Base-by-base conservation (phyloP, 345 rosid genomes). In the Pseudoturritis turrita region DNA sequence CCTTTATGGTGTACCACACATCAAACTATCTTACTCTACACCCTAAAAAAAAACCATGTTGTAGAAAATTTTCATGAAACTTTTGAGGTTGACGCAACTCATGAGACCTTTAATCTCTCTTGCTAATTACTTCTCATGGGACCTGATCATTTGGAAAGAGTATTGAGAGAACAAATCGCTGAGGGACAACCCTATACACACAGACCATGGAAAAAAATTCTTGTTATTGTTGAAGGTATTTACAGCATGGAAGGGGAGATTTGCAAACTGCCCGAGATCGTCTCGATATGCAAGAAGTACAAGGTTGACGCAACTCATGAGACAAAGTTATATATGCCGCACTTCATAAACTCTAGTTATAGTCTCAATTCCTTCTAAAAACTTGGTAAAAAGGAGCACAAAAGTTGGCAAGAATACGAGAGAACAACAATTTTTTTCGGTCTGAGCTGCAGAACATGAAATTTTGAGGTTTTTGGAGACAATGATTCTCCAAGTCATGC, bases 201-300 rank as follows among this genome's bases (percentile, higher is more conserved):
- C 50, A 81, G 92, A 69, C 98, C 95, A 0, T 93, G 98, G 96
- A 93, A 90, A 84, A 90, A 93, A 83, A 93, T 90, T 44, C 73
- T 93, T 35, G 92, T 90, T 33, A 68, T 93, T 5, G 86, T 89
- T 17, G 97, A 93, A 80, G 98, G 98, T 25, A 90, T 93, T 47
- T 93, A 89, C 74, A 90, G 97, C 67, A 93, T 93, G 97, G 97
- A 93, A 79, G 98, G 98, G 23, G 92, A 90, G 29, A 76, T 93
- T 60, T 89, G 97, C 84, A 83, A 87, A 60, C 92, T 93, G 28
- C 98, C 98, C 4, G 98, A 93, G 79, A 81, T 93, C 52, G 82
- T 89, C 29, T 82, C 97, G 4, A 80, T 93, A 26, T 93, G 97
- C 92, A 93, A 90, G 77, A 90, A 89, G 65, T 93, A 89, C 75